These are phyloP conservation scores for Patellaria atrata DNA, from an alignment of 495 filamentous ascomycete genomes.

Conservation along the genomic window DNA sequence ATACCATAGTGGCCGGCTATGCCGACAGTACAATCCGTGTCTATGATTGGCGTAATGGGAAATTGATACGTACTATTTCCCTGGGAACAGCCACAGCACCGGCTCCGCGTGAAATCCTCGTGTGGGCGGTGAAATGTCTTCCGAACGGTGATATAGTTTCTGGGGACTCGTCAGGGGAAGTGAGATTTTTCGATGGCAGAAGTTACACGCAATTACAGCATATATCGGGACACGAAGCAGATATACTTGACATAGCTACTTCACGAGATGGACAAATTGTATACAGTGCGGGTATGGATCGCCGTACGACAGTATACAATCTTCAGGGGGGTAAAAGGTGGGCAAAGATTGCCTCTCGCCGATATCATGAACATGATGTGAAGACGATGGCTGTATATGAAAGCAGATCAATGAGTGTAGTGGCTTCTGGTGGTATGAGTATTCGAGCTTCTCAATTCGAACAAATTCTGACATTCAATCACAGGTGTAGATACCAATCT, in stretches of 20 bases:
- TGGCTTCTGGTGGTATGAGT: conserved; percentile 75
- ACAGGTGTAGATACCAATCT: conserved; percentile 74
- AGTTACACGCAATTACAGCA: conserved; percentile 77
- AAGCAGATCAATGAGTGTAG: conserved; percentile 62
- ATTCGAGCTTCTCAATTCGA: background rate
- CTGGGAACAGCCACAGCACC: conserved; percentile 60
- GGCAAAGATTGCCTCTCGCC: conserved; percentile 67
- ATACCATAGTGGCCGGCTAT: conserved; percentile 75
- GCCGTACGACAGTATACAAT: conserved; percentile 50
- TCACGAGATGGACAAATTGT: conserved; percentile 70
- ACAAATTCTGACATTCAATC: background rate
- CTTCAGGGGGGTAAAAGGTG: conserved; percentile 49
- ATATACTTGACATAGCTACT: conserved; percentile 70
- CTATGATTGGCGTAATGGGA: conserved; percentile 70
- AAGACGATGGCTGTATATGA: conserved; percentile 90
- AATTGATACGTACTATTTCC: conserved; percentile 63
- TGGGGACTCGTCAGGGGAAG: conserved; percentile 83
- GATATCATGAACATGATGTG: conserved; percentile 84
- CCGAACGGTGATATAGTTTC: conserved; percentile 82
- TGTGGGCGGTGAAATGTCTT: conserved; percentile 84
- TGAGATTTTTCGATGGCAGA: conserved; percentile 86
- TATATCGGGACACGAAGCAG: conserved; percentile 73
- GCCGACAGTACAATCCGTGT: conserved; percentile 83
- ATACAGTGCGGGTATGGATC: conserved; percentile 85
- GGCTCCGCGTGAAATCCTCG: conserved; percentile 69